These are phyloP conservation scores for Saccharomyces hybrid DNA, from an alignment of 1,139 yeast species.

Conservation along the genomic window DNA sequence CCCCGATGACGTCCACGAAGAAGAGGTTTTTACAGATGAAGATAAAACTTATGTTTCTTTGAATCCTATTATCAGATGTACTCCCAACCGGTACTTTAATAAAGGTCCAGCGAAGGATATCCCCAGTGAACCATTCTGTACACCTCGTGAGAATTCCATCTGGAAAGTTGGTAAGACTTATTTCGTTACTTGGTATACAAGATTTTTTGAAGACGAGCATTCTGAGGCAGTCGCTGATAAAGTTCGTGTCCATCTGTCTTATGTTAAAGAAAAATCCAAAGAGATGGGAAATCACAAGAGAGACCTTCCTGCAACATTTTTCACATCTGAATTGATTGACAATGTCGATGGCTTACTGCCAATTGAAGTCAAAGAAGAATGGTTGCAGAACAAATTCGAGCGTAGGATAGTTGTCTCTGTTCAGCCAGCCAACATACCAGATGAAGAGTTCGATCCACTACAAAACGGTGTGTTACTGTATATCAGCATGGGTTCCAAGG, in stretches of 20 bases:
- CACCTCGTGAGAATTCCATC: slow-evolving; percentile 56
- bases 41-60: slow-evolving; percentile 60
- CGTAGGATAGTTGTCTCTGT: slow-evolving; percentile 50
- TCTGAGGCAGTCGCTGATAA: slow-evolving; percentile 41
- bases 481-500: slow-evolving; percentile 51
- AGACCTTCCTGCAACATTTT: slow-evolving; percentile 48
- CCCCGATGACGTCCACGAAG: slow-evolving; percentile 48
- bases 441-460: slow-evolving; percentile 55
- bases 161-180: slow-evolving; percentile 56
- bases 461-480: slow-evolving; percentile 49
- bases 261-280: slow-evolving; percentile 46
- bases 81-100: slow-evolving; percentile 63
- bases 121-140: slow-evolving; percentile 69
- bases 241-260: slow-evolving; percentile 61
- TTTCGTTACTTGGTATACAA: slow-evolving; percentile 74
- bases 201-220: slow-evolving; percentile 41
- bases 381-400: slow-evolving; percentile 49
- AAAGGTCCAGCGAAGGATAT: slow-evolving; percentile 55
- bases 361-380: slow-evolving; percentile 49
- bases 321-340: slow-evolving; percentile 60
- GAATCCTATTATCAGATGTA: slow-evolving; percentile 77
- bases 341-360: slow-evolving; percentile 61
- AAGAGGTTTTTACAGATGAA: slow-evolving; percentile 51
- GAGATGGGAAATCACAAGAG: slow-evolving; percentile 51
- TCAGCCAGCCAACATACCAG: slow-evolving; percentile 61